Evolutionary conservation across 2,329 filamentous ascomycete species (phyloP), one percentile per base, ranked within the genome.

Genomic region (Paracorniculantispora psalliotae): DNA sequence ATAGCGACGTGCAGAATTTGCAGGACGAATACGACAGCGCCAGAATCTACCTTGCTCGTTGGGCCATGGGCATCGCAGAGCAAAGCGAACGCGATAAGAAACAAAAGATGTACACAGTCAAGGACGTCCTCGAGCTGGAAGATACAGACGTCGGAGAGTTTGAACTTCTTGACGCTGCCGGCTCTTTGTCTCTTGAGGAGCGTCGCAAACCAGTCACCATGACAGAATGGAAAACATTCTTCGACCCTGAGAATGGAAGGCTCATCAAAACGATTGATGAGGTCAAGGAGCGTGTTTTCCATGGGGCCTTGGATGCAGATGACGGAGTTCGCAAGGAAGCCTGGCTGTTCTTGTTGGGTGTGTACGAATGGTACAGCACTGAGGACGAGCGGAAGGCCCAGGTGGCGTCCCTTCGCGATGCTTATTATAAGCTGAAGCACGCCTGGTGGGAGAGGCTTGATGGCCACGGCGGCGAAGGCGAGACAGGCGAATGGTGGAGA

Each of bases 41-140:
- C 4, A 84, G 94, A 63, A 81, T 99, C 61, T 99, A 99, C 69
- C 81, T 99, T 41, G 94, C 94, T 23, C 83, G 94, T 63, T 99
- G 94, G 94, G 94, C 94, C 2, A 97, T 99, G 94, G 92, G 92
- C 8, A 96, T 99, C 63, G 92, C 94, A 0, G 96, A 99, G 72
- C 94, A 99, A 76, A 93, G 92, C 67, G 94, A 99, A 69, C 82
- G 86, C 41, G 94, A 99, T 67, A 81, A 88, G 25, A 90, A 86
- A 54, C 89, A 92, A 72, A 81, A 92, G 49, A 92, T 96, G 68
- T 99, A 92, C 90, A 97, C 92, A 0, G 93, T 91, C 1, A 87
- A 87, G 63, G 94, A 99, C 74, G 89, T 97, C 4, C 79, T 97
- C 67, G 92, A 96, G 67, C 89, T 96, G 71, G 96, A 99, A 71